Conservation (phyloP, 768 basidiomycete genomes). For the Mycena capillaripes region DNA sequence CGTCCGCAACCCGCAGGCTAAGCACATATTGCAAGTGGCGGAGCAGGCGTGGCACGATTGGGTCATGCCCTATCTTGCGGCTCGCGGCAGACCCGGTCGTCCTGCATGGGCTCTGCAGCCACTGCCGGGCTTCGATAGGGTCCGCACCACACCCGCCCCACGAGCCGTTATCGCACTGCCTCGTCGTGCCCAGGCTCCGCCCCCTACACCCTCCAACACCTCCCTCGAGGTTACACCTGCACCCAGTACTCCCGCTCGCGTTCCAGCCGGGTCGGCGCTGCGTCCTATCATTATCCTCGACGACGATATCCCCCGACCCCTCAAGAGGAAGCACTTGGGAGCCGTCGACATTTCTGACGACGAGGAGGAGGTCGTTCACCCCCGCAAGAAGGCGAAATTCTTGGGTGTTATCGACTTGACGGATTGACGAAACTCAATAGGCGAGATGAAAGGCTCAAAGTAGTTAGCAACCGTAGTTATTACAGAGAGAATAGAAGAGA, state of each 20-base stretch:
- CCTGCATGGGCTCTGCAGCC: constrained; percentile 15
- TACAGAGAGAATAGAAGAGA: no score
- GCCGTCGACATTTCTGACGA: constrained; percentile 3
- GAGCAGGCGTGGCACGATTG: constrained; percentile 21
- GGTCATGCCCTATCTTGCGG: not conserved
- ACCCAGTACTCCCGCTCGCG: not conserved
- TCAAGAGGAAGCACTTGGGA: not conserved
- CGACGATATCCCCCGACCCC: not conserved
- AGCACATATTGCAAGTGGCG: not conserved
- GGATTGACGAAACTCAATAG: not conserved
- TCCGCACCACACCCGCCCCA: not conserved
- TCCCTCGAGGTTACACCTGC: no score
- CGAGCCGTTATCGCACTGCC: no score
- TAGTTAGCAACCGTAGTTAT: no score
- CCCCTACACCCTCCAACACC: not conserved
- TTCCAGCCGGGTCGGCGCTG: not conserved
- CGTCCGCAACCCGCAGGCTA: not conserved
- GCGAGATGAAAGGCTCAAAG: no score
- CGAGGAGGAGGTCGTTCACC: not conserved
- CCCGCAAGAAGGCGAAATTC: not conserved
- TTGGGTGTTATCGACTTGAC: constrained; percentile 18
- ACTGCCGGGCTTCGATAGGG: constrained; percentile 7
- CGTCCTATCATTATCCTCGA: not conserved
- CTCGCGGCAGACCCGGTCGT: constrained; percentile 1
- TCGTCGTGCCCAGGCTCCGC: not conserved